A percentile compares a stretch with the other conserved stretches of the same genome.
phyloP scores from a whole-genome alignment of 176 grass and related monocot genomes.

The Carex pumila region DNA sequence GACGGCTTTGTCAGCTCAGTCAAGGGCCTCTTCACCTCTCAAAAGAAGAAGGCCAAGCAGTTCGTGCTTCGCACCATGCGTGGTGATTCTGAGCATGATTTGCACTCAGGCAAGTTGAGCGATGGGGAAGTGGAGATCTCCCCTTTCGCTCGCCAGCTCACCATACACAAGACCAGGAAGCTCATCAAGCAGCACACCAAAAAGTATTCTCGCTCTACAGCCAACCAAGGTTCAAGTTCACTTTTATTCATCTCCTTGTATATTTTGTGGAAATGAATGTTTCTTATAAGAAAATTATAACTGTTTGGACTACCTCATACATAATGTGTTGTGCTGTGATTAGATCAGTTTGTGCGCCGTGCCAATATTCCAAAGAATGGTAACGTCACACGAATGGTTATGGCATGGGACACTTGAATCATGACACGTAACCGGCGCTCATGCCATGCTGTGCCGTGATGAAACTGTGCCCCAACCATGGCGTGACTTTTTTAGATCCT shows the following conservation, averaged over 20 bases:
- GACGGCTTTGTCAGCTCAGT: slow-evolving; percentile 89
- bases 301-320: background rate
- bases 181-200: slow-evolving; percentile 80
- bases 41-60: slow-evolving; percentile 68
- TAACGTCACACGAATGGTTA: no score
- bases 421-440: no score
- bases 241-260: background rate
- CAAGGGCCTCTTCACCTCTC: slow-evolving; percentile 83
- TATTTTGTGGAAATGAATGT: background rate
- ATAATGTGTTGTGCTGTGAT: no score
- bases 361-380: no score
- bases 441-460: no score
- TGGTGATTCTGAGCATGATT: slow-evolving; percentile 63
- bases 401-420: no score
- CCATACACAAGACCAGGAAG: slow-evolving; percentile 85
- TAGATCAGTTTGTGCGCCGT: no score
- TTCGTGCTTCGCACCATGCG: slow-evolving; percentile 92
- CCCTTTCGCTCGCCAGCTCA: slow-evolving; percentile 91
- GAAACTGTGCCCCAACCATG: no score
- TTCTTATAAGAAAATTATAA: background rate
- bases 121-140: slow-evolving; percentile 82
- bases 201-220: slow-evolving; percentile 50
- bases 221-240: slow-evolving; percentile 39
- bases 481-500: no score
- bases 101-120: slow-evolving; percentile 65